These are phyloP conservation scores for Letharia lupina DNA, from an alignment of 495 filamentous ascomycete species.

Conservation along the genomic window DNA sequence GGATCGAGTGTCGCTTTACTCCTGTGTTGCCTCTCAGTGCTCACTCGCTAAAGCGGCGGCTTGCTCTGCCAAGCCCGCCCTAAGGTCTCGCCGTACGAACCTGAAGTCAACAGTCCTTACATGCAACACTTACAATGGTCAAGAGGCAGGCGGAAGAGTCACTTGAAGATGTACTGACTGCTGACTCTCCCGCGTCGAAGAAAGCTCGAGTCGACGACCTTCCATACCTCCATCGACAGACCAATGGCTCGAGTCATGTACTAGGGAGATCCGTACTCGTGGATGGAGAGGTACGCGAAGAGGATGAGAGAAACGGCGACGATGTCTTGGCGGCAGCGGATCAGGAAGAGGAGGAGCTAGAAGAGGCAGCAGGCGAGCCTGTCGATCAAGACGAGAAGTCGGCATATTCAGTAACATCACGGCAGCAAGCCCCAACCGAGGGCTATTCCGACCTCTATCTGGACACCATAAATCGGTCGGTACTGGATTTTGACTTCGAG, in stretches of 20 bases:
- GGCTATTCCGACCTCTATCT: slow-evolving; percentile 96
- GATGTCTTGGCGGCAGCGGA: slow-evolving; percentile 35
- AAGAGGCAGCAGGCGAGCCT: slow-evolving; percentile 34
- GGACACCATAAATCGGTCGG: slow-evolving; percentile 82
- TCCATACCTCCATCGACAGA: slow-evolving; percentile 25
- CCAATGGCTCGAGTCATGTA: slow-evolving; percentile 30
- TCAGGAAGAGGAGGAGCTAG: slow-evolving; percentile 34
- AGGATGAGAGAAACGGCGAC: slow-evolving; percentile 34
- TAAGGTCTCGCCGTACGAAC: background rate
- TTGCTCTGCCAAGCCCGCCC: background rate
- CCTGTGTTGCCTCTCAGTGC: too few relatives aligned
- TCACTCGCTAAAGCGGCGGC: too few relatives aligned
- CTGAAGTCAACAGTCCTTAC: background rate
- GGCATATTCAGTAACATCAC: slow-evolving; percentile 38
- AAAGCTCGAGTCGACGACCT: slow-evolving; percentile 59
- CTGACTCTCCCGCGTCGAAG: slow-evolving; percentile 68
- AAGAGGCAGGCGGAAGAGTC: slow-evolving; percentile 72
- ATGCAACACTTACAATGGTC: slow-evolving; percentile 40
- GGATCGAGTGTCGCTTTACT: too few relatives aligned
- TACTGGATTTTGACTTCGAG: slow-evolving; percentile 95
- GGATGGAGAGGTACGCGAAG: slow-evolving; percentile 29
- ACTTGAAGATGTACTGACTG: slow-evolving; percentile 53
- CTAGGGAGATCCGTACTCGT: slow-evolving; percentile 36
- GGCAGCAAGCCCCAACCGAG: slow-evolving; percentile 70
- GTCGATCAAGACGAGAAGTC: slow-evolving; percentile 37